A percentile compares a stretch with the other conserved stretches of the same genome.
These are phyloP conservation scores for barrel medic (Medicago truncatula) DNA, from an alignment of 306 rosid genomes.

Conservation along the genomic window DNA sequence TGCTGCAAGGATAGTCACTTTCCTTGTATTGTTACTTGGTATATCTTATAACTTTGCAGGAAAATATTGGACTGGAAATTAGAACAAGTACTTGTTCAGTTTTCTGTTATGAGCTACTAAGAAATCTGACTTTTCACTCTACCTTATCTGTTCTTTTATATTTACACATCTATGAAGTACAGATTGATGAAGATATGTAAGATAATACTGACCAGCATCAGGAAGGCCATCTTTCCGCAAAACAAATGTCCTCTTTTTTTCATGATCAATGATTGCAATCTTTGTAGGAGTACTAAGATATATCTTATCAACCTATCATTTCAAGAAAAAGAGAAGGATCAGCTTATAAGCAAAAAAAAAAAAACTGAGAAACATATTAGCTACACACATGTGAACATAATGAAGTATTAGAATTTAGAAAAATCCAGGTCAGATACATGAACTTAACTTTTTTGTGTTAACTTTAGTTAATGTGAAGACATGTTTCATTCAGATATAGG, in stretches of 20 bases:
- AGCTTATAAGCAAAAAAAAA: constrained; percentile 11
- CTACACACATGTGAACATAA: constrained; percentile 16
- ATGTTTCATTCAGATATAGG: constrained; percentile 19
- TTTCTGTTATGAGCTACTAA: background rate
- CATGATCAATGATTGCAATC: constrained; percentile 97
- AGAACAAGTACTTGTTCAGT: background rate
- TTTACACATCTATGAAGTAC: constrained; percentile 1
- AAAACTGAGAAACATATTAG: constrained; percentile 34
- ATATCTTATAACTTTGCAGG: constrained; percentile 13
- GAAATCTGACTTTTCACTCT: constrained; percentile 1
- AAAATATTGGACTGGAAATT: constrained; percentile 15
- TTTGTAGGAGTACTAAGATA: constrained; percentile 94
- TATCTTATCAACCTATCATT: constrained; percentile 84
- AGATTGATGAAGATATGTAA: constrained; percentile 30
- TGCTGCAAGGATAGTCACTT: constrained; percentile 13
- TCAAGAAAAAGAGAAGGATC: constrained; percentile 32
- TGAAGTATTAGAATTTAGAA: background rate
- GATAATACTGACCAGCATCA: constrained; percentile 84
- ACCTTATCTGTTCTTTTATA: background rate
- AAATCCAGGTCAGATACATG: background rate
- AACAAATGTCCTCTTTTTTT: constrained; percentile 92
- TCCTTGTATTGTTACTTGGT: background rate
- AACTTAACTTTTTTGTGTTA: background rate
- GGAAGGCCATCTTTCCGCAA: constrained; percentile 98
- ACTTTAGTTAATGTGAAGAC: background rate